Evolutionary conservation across 2,329 filamentous ascomycete species (phyloP).

Genomic region (Claviceps fusiformis): DNA sequence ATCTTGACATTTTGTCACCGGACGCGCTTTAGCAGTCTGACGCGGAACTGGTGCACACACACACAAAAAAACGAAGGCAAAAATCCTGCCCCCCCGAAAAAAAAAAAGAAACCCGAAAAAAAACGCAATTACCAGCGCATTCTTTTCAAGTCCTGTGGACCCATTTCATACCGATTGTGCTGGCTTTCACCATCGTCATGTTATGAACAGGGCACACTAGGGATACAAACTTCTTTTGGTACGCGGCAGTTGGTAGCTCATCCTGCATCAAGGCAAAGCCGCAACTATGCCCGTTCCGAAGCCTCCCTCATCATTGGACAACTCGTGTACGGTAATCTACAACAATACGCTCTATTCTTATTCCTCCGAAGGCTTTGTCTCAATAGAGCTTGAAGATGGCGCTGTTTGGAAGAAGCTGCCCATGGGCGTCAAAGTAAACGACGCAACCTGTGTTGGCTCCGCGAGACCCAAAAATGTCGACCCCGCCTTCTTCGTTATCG

Average conservation of each 20-base stretch:
- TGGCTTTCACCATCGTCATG: conserved; percentile 4
- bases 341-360: conserved; percentile 77
- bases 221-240: background rate
- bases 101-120: background rate
- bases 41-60: background rate
- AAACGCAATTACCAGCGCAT: background rate
- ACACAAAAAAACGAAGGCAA: background rate
- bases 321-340: conserved; percentile 70
- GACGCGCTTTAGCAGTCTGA: background rate
- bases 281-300: conserved; percentile 55
- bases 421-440: conserved; percentile 56
- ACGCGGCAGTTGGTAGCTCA: background rate
- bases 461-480: conserved; percentile 42
- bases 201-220: conserved; percentile 1
- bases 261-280: conserved; percentile 3
- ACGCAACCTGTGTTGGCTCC: conserved; percentile 64
- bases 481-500: conserved; percentile 66
- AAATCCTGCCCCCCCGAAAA: background rate
- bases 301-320: conserved; percentile 55
- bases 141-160: background rate
- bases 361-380: conserved; percentile 61
- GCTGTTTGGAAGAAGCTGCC: conserved; percentile 57
- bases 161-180: background rate
- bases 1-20: background rate
- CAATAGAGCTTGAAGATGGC: conserved; percentile 52